Evolutionary conservation across 2,329 filamentous ascomycete genomes (phyloP).

Genomic region (Hymenoscyphus fraxineus): DNA sequence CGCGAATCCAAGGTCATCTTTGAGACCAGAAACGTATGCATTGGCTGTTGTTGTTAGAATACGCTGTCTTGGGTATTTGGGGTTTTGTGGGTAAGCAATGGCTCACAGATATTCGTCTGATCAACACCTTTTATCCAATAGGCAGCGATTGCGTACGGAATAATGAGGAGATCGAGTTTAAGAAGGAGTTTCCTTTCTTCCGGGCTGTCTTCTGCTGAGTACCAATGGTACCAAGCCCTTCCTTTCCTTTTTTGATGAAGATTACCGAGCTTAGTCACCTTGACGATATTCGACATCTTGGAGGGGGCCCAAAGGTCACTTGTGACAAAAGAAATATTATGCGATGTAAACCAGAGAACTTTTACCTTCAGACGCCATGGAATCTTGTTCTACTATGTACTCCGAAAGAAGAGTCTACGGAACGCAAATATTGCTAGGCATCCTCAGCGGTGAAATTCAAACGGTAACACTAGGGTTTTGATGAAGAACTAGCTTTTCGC

Average conservation of each 20-base stretch:
- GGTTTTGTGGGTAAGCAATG: not conserved
- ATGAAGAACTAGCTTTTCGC: no score
- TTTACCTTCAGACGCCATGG: no score
- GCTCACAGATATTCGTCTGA: conserved; percentile 27
- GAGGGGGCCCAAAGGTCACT: not conserved
- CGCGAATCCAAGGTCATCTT: conserved; percentile 44
- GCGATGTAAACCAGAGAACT: not conserved
- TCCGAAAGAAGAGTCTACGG: no score
- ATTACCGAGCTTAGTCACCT: not conserved
- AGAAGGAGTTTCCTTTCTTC: conserved; percentile 49
- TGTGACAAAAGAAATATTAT: not conserved
- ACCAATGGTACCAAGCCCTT: conserved; percentile 41
- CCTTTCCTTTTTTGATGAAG: conserved; percentile 23
- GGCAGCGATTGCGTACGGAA: conserved; percentile 52
- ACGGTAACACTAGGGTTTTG: no score
- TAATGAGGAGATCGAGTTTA: conserved; percentile 53
- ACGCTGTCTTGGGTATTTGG: conserved; percentile 6
- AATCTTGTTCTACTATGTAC: no score
- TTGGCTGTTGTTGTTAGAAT: conserved; percentile 28
- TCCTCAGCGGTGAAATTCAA: no score
- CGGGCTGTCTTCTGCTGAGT: conserved; percentile 44
- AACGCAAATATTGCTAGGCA: no score
- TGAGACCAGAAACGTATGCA: conserved; percentile 33
- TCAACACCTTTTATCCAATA: conserved; percentile 45
- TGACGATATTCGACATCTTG: not conserved